Percentiles rank a stretch among this genome's conserved stretches.
These are phyloP conservation scores for Pseudoperonospora humuli DNA, from an alignment of 352 stramenopile genomes.

Conservation along the genomic window DNA sequence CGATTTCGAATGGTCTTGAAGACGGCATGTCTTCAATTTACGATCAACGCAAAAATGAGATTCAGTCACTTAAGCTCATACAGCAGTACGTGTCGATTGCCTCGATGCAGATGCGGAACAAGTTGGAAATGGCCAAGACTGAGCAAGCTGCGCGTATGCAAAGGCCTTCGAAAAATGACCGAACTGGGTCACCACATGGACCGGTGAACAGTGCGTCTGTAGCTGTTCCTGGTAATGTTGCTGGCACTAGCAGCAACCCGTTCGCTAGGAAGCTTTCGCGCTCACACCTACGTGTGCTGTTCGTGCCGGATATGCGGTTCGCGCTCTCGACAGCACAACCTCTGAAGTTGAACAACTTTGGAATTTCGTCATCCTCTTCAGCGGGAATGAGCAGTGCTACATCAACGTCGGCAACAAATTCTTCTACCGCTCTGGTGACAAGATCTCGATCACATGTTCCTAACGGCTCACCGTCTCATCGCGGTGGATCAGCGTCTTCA, in stretches of 20 bases:
- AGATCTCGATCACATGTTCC: constrained; percentile 19
- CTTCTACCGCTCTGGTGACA: constrained; percentile 39
- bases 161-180: constrained; percentile 30
- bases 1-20: constrained; percentile 20
- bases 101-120: constrained; percentile 86
- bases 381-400: constrained; percentile 8
- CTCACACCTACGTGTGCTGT: constrained; percentile 48
- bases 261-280: constrained; percentile 53
- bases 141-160: constrained; percentile 73
- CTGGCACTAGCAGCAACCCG: constrained; percentile 26
- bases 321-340: constrained; percentile 48
- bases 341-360: constrained; percentile 35
- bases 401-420: constrained; percentile 9
- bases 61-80: constrained; percentile 76
- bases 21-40: constrained; percentile 28
- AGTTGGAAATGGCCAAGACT: constrained; percentile 75
- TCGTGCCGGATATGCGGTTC: constrained; percentile 59
- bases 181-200: constrained; percentile 17
- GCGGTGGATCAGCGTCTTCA: constrained; percentile 9
- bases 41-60: constrained; percentile 70
- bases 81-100: constrained; percentile 83
- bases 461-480: constrained; percentile 16
- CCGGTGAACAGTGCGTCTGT: constrained; percentile 22
- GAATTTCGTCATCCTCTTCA: constrained; percentile 22
- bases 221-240: constrained; percentile 11